A percentile compares a stretch with the other conserved stretches of the same genome.
phyloP scores from a whole-genome alignment of 352 stramenopile species.

The Phytopythium helicoides region DNA sequence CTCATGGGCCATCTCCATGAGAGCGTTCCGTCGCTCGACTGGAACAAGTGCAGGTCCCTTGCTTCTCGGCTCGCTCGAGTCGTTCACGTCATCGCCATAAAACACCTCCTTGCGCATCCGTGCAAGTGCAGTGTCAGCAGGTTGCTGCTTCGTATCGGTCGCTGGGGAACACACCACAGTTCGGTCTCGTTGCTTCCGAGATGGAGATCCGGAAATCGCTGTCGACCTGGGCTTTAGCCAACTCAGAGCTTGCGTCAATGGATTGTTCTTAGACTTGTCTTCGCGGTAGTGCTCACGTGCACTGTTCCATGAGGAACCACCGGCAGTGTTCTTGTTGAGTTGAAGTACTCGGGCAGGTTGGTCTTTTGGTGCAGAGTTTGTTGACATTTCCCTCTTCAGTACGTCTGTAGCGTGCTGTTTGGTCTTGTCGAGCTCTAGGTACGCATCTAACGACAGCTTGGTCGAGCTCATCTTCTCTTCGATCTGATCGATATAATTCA shows the following conservation, averaged over 20 bases:
- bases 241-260: conserved; percentile 13
- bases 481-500: conserved; percentile 26
- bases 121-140: too few species aligned
- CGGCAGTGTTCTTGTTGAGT: conserved; percentile 4
- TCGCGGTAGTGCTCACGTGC: conserved; percentile 14
- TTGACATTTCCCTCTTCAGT: conserved; percentile 6
- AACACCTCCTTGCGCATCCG: too few species aligned
- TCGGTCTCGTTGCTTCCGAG: background rate
- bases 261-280: conserved; percentile 5
- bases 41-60: too few species aligned
- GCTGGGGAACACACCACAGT: too few species aligned
- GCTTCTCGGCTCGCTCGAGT: too few species aligned
- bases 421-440: conserved; percentile 25
- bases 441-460: conserved; percentile 25
- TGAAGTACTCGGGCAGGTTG: background rate
- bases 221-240: conserved; percentile 12
- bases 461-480: conserved; percentile 22
- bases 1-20: too few species aligned
- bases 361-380: background rate
- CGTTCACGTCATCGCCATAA: too few species aligned
- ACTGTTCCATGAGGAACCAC: conserved; percentile 16
- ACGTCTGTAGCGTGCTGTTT: conserved; percentile 11
- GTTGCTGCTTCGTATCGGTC: too few species aligned
- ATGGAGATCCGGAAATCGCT: background rate
- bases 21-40: too few species aligned